Base-by-base conservation (phyloP, 2,329 filamentous ascomycete genomes). In the Trichoderma cornu-damae region DNA sequence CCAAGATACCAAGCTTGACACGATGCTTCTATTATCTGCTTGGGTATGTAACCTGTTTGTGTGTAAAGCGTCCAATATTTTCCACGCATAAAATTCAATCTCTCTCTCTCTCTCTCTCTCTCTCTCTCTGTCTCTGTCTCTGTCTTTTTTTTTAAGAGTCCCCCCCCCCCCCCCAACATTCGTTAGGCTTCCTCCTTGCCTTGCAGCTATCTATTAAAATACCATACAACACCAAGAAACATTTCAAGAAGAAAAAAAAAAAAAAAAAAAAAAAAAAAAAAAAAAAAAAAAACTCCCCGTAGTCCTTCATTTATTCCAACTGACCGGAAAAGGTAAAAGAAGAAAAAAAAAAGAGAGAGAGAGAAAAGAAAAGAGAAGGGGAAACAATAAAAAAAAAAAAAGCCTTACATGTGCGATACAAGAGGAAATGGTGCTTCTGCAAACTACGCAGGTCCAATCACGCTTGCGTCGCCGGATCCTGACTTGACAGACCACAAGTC, bases 401-500 rank as follows among this genome's bases (percentile, higher is more conserved):
- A 47, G 18, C 24, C 30, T n/a, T 44, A 58, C 43, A 52, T 30
- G 44, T 51, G 38, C 54, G 42, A 46, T 43, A 51, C 22, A 51
- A 18, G 16, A 30, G 32, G 9, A 43, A 30, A 34, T 32, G 28
- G 16, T 34, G 44, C 44, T 26, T 37, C 30, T 37, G 6, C 28
- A 42, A 20, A n/a, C 35, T 54, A 57, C 26, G 37, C 35, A 50
- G 51, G 34, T 16, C 46, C 51, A 43, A 26, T 16, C 47, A 57
- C 26, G 47, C 18, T 57, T 26, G 48, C 47, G 9, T 57, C 54
- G 4, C 53, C 35, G 3, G 38, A 22, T 9, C 40, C 53, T 35
- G 49, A 22, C 69, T 78, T 81, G 55, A 84, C 75, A 7, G 79
- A 77, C 84, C 84, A 87, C 47, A 87, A 64, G 62, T 86, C 82